Evolutionary conservation across 768 basidiomycete genomes (phyloP), one percentile per base, ranked within the genome.

Genomic region (Amanita polypyramis): DNA sequence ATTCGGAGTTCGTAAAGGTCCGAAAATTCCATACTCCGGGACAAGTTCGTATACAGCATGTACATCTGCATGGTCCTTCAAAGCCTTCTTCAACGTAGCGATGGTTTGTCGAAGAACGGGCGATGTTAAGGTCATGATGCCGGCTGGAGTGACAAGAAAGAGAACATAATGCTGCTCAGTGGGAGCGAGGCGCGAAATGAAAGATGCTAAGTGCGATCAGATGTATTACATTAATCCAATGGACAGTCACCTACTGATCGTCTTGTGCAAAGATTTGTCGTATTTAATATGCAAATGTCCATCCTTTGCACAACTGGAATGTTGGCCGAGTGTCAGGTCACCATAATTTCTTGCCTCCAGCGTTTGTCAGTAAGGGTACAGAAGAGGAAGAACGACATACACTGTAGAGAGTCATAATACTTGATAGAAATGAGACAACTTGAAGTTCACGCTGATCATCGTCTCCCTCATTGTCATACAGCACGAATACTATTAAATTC

Each of bases 41-140:
- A 92, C 67, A 53, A 90, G 76, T 48, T 92, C 85, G 50, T 87
- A 76, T 23, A 83, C 67, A 14, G 84, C 68, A 43, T 77, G 76
- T 19, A 70, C 68, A 10, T 72, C 59, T n/a, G 64, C 55, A 41
- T 70, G 67, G 10, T 69, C 62, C 60, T 74, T 76, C 47, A 70
- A 59, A 2, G 74, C 63, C 51, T 81, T 81, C 55, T 77, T 80
- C 52, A 80, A 64, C 2, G 79, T 72, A 6, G 76, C 77, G 45
- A 85, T 72, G 23, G 87, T 66, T 58, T 84, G 79, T 15, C 85
- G 79, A n/a, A 89, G 74, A 15, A 74, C 60, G 11, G 77, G 74
- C 0, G 84, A 89, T 8, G 77, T 67, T 2, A 86, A 69, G 0
- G 79, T 76, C 65, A 86, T 76, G 23, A 75, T 66, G 20, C 72